Base-by-base conservation (phyloP, 768 basidiomycete species). In the Termitomyces sp. region DNA sequence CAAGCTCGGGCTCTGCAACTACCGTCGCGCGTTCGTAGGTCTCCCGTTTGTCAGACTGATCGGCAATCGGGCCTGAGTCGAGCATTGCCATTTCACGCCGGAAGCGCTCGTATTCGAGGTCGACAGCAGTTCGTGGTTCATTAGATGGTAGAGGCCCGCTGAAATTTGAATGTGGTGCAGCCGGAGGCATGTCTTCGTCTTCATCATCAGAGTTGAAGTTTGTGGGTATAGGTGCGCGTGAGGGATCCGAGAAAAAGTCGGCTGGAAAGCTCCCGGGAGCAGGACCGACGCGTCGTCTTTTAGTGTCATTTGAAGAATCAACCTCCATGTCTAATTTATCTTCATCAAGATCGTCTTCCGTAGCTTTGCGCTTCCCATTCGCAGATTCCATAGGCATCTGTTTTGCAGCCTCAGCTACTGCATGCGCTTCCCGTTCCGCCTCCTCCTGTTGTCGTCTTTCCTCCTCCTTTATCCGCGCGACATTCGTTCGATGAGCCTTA, bases 191-290 rank as follows among this genome's bases (percentile, higher is more conserved):
- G 8, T 72, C 74, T 12, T 79, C 80, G 3, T 77, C 77, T 2
- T 79, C 81, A 21, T 64, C 56, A 4, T 62, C 59, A 4, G 73
- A 76, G 42, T 74, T 72, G 35, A 68, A 59, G 14, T 68, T 64
- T 4, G 66, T 65, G 19, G 70, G 62, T 32, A 72, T 67, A 9
- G 78, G 81, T 1, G 74, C 76, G 35, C 77, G 79, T 16, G 80
- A 80, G 14, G 85, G 79, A 63, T 92, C 87, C n/a, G 90, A 90
- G 74, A 92, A 92, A 74, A 92, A 92, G 68, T 88, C 84, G 1
- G 72, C 66, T 7, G 89, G 89, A 52, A 91, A 80, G 2, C 67
- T 70, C 49, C 56, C 45, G 14, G 60, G 53, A n/a, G 58, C 52
- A 37, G 58, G 51, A 6, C 59, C 60, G 23, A 61, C 47, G 40